Evolutionary conservation across 768 basidiomycete genomes (phyloP).

Genomic region (Mycena indigotica): DNA sequence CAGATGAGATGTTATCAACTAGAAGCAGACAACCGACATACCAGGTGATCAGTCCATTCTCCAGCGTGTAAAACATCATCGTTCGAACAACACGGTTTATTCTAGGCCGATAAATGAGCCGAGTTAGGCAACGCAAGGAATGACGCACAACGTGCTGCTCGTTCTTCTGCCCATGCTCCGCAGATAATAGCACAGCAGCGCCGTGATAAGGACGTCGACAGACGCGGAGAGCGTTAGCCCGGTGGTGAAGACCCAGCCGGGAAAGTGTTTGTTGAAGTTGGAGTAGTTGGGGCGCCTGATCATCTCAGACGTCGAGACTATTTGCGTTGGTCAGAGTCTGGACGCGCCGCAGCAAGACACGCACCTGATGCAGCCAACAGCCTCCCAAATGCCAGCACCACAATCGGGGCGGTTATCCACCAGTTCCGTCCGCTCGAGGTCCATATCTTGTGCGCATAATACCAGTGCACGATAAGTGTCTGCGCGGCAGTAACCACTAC

Average conservation of each 20-base stretch:
- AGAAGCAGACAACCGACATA: constrained; percentile 8
- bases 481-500: constrained; percentile 20
- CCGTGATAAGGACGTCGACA: constrained; percentile 38
- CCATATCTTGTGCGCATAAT: constrained; percentile 23
- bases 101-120: constrained; percentile 15
- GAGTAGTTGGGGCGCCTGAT: background rate
- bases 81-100: constrained; percentile 36
- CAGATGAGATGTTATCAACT: background rate
- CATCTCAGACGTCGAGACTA: background rate
- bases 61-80: constrained; percentile 39
- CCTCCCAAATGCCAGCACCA: background rate
- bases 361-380: constrained; percentile 18
- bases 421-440: constrained; percentile 21
- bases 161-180: constrained; percentile 25
- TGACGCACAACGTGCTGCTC: constrained; percentile 13
- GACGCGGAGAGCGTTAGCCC: constrained; percentile 40
- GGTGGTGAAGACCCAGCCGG: constrained; percentile 37
- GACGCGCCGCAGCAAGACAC: background rate
- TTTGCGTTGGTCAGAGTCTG: background rate
- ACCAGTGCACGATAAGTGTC: constrained; percentile 23
- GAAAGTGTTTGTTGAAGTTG: background rate
- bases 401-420: constrained; percentile 21
- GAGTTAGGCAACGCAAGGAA: background rate
- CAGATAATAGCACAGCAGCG: constrained; percentile 34
- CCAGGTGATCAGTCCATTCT: constrained; percentile 38